phyloP scores from a whole-genome alignment of 2,329 filamentous ascomycete genomes.

The Colletotrichum endophyticum region DNA sequence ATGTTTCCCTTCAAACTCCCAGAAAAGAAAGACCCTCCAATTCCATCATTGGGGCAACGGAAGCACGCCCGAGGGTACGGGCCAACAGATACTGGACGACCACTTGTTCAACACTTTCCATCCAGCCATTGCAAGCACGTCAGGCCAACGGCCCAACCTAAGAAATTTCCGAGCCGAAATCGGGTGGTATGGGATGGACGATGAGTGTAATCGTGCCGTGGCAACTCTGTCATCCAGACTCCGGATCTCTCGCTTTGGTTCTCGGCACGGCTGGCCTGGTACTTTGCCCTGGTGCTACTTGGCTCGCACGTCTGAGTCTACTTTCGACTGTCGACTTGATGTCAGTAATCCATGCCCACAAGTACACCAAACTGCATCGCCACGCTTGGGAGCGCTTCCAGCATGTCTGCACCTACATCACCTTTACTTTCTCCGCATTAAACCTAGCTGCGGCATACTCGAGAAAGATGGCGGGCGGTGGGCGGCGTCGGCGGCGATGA shows the following conservation, averaged over 20 bases:
- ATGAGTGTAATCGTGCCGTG: background rate
- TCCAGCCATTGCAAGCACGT: background rate
- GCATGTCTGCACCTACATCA: background rate
- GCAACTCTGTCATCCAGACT: background rate
- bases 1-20: background rate
- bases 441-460: background rate
- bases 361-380: background rate
- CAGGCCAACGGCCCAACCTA: background rate
- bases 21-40: background rate
- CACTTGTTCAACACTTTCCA: slow-evolving; percentile 3
- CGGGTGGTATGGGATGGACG: background rate
- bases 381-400: background rate
- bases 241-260: background rate
- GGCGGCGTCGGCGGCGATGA: background rate
- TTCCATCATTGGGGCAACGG: background rate
- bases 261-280: background rate
- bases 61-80: background rate
- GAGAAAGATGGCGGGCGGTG: background rate
- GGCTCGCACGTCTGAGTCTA: background rate
- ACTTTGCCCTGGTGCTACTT: background rate
- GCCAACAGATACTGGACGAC: background rate
- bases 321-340: background rate
- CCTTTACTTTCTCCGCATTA: background rate
- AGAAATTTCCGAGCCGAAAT: background rate
- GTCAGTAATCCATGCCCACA: background rate